Evolutionary conservation across 2,329 filamentous ascomycete genomes (phyloP), one percentile per base, ranked within the genome.

Genomic region (Colletotrichum simmondsii): DNA sequence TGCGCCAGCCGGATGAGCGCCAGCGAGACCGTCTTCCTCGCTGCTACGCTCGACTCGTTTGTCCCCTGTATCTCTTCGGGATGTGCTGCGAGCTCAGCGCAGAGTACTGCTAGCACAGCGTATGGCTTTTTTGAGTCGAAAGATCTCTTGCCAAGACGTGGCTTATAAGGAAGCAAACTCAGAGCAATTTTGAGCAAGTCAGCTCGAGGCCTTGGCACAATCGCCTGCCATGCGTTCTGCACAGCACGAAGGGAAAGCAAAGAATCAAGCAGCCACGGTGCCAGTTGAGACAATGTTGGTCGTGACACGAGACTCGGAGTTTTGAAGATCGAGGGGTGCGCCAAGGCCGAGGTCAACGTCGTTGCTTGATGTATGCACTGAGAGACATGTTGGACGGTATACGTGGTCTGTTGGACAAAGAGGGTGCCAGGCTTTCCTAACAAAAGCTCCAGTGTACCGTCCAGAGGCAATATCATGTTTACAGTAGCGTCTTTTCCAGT

Each of bases 211-310:
- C 24, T 59, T 46, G 74, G 77, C 62, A 57, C 68, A 26, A 76
- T 49, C 52, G 77, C 65, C 49, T 81, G 80, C 80, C 85, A 84
- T 74, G 79, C 79, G 35, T 80, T 82, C 70, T 85, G 84, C 12
- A 82, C 77, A 24, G 81, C 77, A 62, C 84, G 81, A 35, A 89
- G 77, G 54, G 84, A 81, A 46, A 86, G 80, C 74, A 86, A 79
- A 7, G 83, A 82, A 76, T 90, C 88, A 71, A 89, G 78, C 14
- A 90, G 78, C 87, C 87, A 89, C 14, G 85, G 82, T 0, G 83
- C 78, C 70, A 82, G 81, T 73, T 86, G 85, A 22, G 79, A 80
- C 62, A 84, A 83, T 69, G 79, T 79, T 19, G 80, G 77, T 12
- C 78, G 75, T 35, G 77, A 80, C 11, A 78, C 78, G 54, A 81